These are phyloP conservation scores for Zymoseptoria passerinii DNA, from an alignment of 2,329 filamentous ascomycete species.

Conservation along the genomic window DNA sequence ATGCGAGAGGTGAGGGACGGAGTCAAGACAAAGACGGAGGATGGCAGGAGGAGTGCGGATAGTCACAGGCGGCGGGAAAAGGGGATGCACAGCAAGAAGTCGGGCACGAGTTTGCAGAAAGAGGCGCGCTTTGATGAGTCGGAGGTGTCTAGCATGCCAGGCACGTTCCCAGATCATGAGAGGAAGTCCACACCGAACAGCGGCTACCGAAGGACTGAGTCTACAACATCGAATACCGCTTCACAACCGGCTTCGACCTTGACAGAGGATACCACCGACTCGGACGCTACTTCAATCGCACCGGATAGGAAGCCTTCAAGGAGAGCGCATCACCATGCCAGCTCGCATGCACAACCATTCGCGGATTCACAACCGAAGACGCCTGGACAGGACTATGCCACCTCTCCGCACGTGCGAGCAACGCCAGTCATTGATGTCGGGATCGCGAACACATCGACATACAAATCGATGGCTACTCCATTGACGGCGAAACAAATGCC, in stretches of 20 bases:
- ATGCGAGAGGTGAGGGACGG: slow-evolving; percentile 34
- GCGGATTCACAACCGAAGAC: slow-evolving; percentile 41
- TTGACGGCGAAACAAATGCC: slow-evolving; percentile 20
- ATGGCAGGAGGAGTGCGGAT: slow-evolving; percentile 36
- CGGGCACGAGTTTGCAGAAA: slow-evolving; percentile 37
- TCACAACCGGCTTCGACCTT: slow-evolving; percentile 34
- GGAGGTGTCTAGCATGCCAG: slow-evolving; percentile 35
- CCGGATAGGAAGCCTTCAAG: slow-evolving; percentile 32
- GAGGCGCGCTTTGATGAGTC: slow-evolving; percentile 32
- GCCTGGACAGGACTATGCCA: slow-evolving; percentile 31
- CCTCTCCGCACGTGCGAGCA: slow-evolving; percentile 25
- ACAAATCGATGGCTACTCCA: slow-evolving; percentile 31
- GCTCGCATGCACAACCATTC: slow-evolving; percentile 32
- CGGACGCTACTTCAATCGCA: slow-evolving; percentile 39
- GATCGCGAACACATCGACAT: slow-evolving; percentile 36
- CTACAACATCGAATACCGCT: slow-evolving; percentile 19
- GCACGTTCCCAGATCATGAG: slow-evolving; percentile 29
- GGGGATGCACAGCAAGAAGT: slow-evolving; percentile 31
- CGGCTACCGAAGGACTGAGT: slow-evolving; percentile 27
- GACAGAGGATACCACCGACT: slow-evolving; percentile 36
- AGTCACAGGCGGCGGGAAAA: slow-evolving; percentile 28
- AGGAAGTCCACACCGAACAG: slow-evolving; percentile 33
- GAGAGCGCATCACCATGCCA: slow-evolving; percentile 14
- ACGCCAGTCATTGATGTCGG: slow-evolving; percentile 36
- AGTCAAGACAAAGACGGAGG: slow-evolving; percentile 30